Evolutionary conservation across 176 grass and related monocot genomes (phyloP), one percentile per base, ranked within the genome.

Genomic region (Carex cristatella): DNA sequence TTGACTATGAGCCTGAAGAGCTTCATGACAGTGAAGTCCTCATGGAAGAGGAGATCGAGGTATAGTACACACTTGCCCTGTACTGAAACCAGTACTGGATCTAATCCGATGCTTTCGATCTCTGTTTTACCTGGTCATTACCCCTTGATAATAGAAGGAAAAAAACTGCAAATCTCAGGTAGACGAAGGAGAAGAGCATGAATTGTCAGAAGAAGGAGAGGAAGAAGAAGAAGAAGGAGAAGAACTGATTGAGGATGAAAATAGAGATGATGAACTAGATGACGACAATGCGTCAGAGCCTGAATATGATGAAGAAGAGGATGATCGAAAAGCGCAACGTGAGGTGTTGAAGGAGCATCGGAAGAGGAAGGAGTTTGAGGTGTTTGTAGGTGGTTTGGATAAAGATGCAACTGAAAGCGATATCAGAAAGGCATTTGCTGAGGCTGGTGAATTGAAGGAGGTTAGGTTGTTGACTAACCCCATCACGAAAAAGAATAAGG

Each of bases 371-470:
- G 92, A 94, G 85, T 90, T 89, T n/a, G 92, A 94, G 83, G 91
- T 94, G 42, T 94, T 91, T 73, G 69, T 94, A 13, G 92, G 92
- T n/a, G 92, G 92, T 12, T 87, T 94, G 60, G 89, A 91, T 81
- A 88, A 90, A 9, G 89, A 91, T 68, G 87, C 89, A 53, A 81
- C 80, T 7, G 92, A 94, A 66, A 88, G 85, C 7, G 92, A 94
- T 84, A 83, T 94, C 1, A 94, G 81, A 84, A 89, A 86, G 65
- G 87, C 74, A 40, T 94, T 94, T 66, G 46, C 70, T 10, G 84
- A 89, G 14, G 65, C 89, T 28, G 92, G 92, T 4, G 83, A 94
- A 51, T 88, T 94, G 61, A 84, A 87, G 44, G 92, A 94, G 40
- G 79, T 91, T 81, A 85, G 92, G 7, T 90, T 94, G 57, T 90